Evolutionary conservation across 176 grass and related monocot genomes (phyloP).

Genomic region (Hyparrhenia diplandra): DNA sequence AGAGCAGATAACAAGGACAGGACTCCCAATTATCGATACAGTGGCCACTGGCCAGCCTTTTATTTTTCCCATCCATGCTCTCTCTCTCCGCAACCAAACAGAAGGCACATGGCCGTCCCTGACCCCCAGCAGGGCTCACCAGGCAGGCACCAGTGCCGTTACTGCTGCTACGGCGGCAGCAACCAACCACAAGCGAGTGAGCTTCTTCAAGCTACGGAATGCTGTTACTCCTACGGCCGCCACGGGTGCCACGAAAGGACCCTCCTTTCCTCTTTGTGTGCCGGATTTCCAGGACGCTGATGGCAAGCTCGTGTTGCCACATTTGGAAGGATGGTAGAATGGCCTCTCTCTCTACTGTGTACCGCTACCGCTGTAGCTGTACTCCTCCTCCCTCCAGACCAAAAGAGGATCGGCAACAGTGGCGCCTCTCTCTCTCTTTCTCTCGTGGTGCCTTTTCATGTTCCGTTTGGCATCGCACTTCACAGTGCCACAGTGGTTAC

Average conservation of each 20-base stretch:
- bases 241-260: not conserved
- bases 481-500: no score
- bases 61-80: not conserved
- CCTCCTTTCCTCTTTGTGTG: not conserved
- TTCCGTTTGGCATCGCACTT: not conserved
- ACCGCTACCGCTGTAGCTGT: not conserved
- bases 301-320: not conserved
- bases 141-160: not conserved
- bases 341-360: no score
- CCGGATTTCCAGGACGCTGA: not conserved
- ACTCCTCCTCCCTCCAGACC: not conserved
- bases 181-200: not conserved
- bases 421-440: not conserved
- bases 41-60: not conserved
- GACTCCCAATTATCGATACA: conserved; percentile 21
- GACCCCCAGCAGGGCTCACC: conserved; percentile 11
- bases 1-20: not conserved
- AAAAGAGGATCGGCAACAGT: not conserved
- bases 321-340: conserved; percentile 22
- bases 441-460: no score
- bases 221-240: no score
- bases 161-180: not conserved
- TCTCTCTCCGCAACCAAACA: conserved; percentile 4
- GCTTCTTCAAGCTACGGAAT: no score
- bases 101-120: conserved; percentile 29